Evolutionary conservation across 2,329 filamentous ascomycete species (phyloP), one percentile per base, ranked within the genome.

Genomic region (Colletotrichum euphorbiae): DNA sequence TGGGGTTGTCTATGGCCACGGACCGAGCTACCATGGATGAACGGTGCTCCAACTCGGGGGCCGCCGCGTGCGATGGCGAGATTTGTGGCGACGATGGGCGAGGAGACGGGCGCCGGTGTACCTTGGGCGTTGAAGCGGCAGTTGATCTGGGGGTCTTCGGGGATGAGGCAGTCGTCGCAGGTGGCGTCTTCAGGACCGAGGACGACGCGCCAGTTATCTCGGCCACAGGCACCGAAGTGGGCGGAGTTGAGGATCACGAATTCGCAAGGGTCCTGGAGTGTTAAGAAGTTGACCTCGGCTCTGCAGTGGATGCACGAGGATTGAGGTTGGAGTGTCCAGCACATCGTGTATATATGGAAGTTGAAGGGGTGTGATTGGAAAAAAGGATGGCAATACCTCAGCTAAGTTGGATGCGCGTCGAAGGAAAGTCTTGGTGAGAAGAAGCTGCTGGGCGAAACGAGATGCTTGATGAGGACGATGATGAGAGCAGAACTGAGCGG

Each of bases 281-380:
- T 17, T 17, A 24, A 8, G 17, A 54, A 54, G 31, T 54, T 33
- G 28, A 54, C 50, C 9, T 33, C n/a, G 12, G 33, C n/a, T 17
- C 28, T n/a, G 50, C 50, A 54, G 50, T 13, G 31, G 28, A 36
- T 54, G 31, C 50, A 54, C 28, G 21, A 2, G 28, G 50, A 54
- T 5, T 54, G 50, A 6, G 50, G 50, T 7, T 19, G 50, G 17
- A 54, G 50, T 38, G 50, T 54, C 50, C 50, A 54, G 50, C 50
- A 54, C 50, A 54, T 54, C 24, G 24, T 17, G 9, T 54, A 12
- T 38, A 38, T 6, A 45, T 15, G 42, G 12, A 45, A 19, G 42
- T 19, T 15, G 42, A 45, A n/a, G 11, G 3, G 7, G 6, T 2
- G 28, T 8, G 2, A 38, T 38, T 5, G 36, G 36, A 38, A 15